Conservation (phyloP, 164 flowering plant species). For the Magnolia kwangsiensis region DNA sequence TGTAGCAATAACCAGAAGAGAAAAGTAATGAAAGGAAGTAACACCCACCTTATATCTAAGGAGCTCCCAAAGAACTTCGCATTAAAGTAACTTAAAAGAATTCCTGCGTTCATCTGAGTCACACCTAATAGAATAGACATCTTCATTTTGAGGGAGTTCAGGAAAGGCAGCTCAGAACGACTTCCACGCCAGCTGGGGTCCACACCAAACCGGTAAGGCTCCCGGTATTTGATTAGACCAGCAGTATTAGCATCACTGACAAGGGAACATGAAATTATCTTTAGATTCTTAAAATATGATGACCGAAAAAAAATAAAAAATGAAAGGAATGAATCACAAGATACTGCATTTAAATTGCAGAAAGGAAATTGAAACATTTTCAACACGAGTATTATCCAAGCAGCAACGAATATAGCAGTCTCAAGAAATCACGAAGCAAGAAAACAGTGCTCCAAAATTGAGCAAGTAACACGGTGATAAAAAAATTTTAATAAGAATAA, state of each 20-base stretch:
- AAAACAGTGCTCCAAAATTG: neutral
- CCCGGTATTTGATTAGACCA: slow-evolving; percentile 72
- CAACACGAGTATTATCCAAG: neutral
- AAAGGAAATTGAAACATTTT: neutral
- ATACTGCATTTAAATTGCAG: neutral
- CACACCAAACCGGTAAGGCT: slow-evolving; percentile 85
- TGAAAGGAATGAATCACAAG: neutral
- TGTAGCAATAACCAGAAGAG: neutral
- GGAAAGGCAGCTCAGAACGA: slow-evolving; percentile 85
- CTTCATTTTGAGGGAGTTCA: slow-evolving; percentile 95
- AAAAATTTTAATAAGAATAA: too few species aligned
- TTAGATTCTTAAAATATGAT: neutral
- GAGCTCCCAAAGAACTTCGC: slow-evolving; percentile 67
- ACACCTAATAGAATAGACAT: slow-evolving; percentile 90
- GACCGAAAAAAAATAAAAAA: neutral
- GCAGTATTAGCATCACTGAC: slow-evolving; percentile 58
- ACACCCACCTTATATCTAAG: slow-evolving; percentile 68
- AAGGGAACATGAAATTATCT: slow-evolving; percentile 13
- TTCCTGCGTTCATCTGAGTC: slow-evolving; percentile 82
- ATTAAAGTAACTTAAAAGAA: slow-evolving; percentile 84
- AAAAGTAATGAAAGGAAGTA: neutral
- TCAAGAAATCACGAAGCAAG: neutral
- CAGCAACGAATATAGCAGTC: neutral
- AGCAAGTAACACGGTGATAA: neutral
- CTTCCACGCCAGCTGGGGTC: slow-evolving; percentile 99